Percentiles rank a stretch among this genome's conserved stretches.
Conservation (phyloP, 2,329 filamentous ascomycete genomes). For the Phaeosphaeria sp. region DNA sequence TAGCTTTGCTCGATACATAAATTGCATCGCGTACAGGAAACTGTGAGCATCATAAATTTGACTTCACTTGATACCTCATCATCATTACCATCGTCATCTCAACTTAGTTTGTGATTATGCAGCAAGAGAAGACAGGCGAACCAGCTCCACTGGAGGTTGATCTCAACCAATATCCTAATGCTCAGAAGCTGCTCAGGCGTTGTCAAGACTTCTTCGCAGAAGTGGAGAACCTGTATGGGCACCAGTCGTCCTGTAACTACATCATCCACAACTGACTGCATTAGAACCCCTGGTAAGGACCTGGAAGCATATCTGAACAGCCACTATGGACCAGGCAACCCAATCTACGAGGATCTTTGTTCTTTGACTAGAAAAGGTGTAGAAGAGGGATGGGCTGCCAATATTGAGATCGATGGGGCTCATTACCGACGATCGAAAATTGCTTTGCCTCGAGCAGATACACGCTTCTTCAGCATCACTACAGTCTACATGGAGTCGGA, state of each 20-base stretch:
- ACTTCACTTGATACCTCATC: not conserved
- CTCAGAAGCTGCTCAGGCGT: conserved; percentile 27
- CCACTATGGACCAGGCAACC: conserved; percentile 45
- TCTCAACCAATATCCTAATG: conserved; percentile 22
- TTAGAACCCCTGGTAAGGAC: conserved; percentile 44
- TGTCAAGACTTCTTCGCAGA: conserved; percentile 37
- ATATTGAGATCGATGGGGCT: conserved; percentile 36
- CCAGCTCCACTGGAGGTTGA: conserved; percentile 17
- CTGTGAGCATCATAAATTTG: too few species aligned
- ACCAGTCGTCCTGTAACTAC: not conserved
- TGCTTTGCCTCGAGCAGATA: conserved; percentile 53
- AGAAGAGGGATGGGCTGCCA: conserved; percentile 47
- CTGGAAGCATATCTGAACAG: conserved; percentile 44
- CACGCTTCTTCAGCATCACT: conserved; percentile 62
- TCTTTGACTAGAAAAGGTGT: conserved; percentile 41
- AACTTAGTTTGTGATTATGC: not conserved
- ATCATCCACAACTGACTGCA: not conserved
- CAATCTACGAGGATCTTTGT: conserved; percentile 47
- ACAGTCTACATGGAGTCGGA: conserved; percentile 64
- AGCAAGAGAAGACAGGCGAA: conserved; percentile 3
- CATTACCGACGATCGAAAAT: conserved; percentile 52
- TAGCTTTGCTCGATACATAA: not conserved
- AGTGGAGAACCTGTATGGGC: conserved; percentile 34
- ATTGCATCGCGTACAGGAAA: not conserved
- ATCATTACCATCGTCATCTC: not conserved